These are phyloP conservation scores for Cyberlindnera mrakii DNA, from an alignment of 805 yeast genomes.

Conservation along the genomic window DNA sequence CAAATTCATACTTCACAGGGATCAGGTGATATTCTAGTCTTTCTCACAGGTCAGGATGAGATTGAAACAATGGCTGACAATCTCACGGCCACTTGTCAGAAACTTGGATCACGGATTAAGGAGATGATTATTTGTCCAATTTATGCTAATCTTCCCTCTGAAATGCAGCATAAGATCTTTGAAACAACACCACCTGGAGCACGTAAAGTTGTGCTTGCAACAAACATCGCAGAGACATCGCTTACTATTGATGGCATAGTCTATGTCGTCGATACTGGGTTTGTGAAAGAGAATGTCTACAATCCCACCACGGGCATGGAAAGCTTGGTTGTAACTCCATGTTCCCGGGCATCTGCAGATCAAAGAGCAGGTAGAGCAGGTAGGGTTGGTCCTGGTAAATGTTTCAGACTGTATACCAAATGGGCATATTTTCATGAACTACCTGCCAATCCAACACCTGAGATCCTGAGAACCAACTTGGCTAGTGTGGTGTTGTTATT, in stretches of 20 bases:
- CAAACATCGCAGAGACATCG: conserved; percentile 96
- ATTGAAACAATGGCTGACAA: conserved; percentile 78
- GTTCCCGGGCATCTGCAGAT: conserved; percentile 92
- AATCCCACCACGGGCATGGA: conserved; percentile 89
- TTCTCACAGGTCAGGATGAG: conserved; percentile 94
- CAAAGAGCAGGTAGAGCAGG: conserved; percentile 99
- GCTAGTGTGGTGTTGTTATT: conserved; percentile 70
- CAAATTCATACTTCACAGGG: conserved; percentile 73
- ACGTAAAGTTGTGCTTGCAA: conserved; percentile 87
- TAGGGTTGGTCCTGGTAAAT: conserved; percentile 94
- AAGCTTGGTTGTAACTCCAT: conserved; percentile 76
- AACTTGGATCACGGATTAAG: conserved; percentile 45
- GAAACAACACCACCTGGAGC: conserved; percentile 77
- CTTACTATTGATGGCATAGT: conserved; percentile 94
- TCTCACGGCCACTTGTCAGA: conserved; percentile 55
- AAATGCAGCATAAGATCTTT: conserved; percentile 73
- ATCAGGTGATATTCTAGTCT: conserved; percentile 83
- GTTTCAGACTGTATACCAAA: conserved; percentile 84
- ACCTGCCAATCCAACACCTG: conserved; percentile 79
- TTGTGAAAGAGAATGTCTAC: conserved; percentile 85
- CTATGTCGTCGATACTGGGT: conserved; percentile 92
- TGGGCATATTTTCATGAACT: conserved; percentile 75
- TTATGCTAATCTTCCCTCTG: conserved; percentile 86
- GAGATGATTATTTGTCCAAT: conserved; percentile 77
- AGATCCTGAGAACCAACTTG: conserved; percentile 80